Conservation (phyloP, 2,329 filamentous ascomycete species). For the Emericellopsis atlantica region DNA sequence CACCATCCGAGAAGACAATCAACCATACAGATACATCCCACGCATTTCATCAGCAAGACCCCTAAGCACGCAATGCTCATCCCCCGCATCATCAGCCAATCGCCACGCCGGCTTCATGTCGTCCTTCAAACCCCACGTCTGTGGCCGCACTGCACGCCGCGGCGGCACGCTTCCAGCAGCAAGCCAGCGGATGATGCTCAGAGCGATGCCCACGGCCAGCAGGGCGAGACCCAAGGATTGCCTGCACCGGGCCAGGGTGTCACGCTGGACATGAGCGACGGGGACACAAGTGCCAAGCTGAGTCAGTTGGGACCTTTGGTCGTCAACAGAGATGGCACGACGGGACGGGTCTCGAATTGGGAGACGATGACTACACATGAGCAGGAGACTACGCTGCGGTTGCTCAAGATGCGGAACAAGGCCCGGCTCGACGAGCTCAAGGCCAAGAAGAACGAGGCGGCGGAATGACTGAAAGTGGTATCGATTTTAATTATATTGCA, state of each 20-base stretch:
- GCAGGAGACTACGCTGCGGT: conserved; percentile 50
- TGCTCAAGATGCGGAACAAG: conserved; percentile 59
- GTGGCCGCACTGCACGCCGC: not conserved
- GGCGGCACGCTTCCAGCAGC: too few relatives aligned
- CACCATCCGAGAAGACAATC: too few relatives aligned
- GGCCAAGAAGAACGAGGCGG: conserved; percentile 2
- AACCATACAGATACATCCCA: too few relatives aligned
- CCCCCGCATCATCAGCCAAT: conserved; percentile 1
- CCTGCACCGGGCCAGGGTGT: conserved; percentile 2
- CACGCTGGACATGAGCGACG: conserved; percentile 16
- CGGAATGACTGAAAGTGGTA: not conserved
- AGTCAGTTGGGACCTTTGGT: conserved; percentile 63
- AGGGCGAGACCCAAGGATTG: not conserved
- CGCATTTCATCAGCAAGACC: not conserved
- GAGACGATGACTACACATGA: conserved; percentile 57
- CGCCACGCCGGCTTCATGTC: not conserved
- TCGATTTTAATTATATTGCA: too few relatives aligned
- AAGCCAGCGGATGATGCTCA: too few relatives aligned
- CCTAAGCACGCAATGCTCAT: conserved; percentile 2
- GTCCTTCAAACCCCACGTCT: not conserved
- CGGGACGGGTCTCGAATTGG: conserved; percentile 65
- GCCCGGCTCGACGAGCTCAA: conserved; percentile 40
- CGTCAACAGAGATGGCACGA: conserved; percentile 58
- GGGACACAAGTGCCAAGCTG: conserved; percentile 34
- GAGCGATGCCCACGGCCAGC: not conserved